Percentiles rank a stretch among this genome's conserved stretches.
Evolutionary conservation across 2,329 filamentous ascomycete genomes (phyloP).

Genomic region (Cryphonectria parasitica): DNA sequence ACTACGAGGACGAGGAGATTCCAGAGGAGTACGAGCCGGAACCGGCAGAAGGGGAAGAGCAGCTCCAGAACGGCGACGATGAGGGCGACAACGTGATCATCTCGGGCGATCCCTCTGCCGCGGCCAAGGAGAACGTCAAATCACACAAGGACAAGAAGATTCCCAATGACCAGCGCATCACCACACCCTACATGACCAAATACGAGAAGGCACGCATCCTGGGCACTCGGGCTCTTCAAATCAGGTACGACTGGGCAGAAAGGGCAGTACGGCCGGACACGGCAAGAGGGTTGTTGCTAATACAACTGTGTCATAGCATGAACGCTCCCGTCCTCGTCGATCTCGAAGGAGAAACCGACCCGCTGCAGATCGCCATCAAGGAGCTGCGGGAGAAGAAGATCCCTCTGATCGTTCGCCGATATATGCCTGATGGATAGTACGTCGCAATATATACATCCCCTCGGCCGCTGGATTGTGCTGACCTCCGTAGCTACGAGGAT

Average conservation of each 20-base stretch:
- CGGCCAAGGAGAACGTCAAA: conserved; percentile 59
- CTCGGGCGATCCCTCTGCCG: conserved; percentile 65
- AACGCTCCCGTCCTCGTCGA: conserved; percentile 97
- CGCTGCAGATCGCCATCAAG: conserved; percentile 95
- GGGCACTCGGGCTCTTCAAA: conserved; percentile 91
- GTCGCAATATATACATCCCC: conserved; percentile 41
- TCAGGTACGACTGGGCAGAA: conserved; percentile 69
- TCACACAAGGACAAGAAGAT: conserved; percentile 83
- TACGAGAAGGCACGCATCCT: conserved; percentile 94
- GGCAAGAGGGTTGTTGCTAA: conserved; percentile 32
- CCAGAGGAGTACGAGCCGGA: conserved; percentile 62
- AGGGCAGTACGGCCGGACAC: not conserved
- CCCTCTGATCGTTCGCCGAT: conserved; percentile 89
- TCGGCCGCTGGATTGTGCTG: not conserved
- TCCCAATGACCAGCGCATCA: conserved; percentile 81
- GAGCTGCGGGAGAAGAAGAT: conserved; percentile 99
- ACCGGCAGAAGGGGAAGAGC: conserved; percentile 54
- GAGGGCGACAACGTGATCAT: conserved; percentile 63
- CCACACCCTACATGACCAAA: conserved; percentile 99
- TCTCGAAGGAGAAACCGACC: conserved; percentile 96
- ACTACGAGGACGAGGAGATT: conserved; percentile 72
- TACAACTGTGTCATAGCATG: conserved; percentile 64
- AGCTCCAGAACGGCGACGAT: conserved; percentile 56
- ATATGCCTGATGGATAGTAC: conserved; percentile 95
- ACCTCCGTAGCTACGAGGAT: conserved; percentile 81